Base-by-base conservation (phyloP, 2,329 filamentous ascomycete species). In the Colletotrichum lentis region DNA sequence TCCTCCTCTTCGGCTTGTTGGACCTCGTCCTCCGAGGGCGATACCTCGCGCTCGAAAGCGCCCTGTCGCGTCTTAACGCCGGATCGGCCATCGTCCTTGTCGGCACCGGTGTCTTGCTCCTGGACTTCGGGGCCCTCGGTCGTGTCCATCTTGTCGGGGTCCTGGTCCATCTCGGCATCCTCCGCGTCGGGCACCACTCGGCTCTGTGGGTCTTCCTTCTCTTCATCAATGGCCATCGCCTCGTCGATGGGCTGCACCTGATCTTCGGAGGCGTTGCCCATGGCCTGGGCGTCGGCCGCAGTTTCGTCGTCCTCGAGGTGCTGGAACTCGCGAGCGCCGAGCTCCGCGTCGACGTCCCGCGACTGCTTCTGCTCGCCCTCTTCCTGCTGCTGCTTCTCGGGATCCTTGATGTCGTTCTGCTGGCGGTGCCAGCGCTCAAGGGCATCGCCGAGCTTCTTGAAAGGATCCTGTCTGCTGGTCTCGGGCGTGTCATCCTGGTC, bases 371-470 rank as follows among this genome's bases (percentile, higher is more conserved):
- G 83, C 22, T 84, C 79, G 14, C 85, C 81, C 54, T 88, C 84
- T 22, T 78, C 78, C 61, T 89, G 80, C 44, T 85, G 80, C 57
- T 85, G 80, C 57, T 86, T 80, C 62, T 88, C 82, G 2, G 86
- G 80, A 66, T 91, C 85, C 76, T 86, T 82, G 73, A 99, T 98
- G 70, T 97, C 91, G 54, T 88, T 88, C 74, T 96, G 92, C 75
- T 94, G 92, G 67, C 92, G 88, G 78, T 98, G 94, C 93, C 94
- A 99, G 73, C 91, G 88, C 77, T 98, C 94, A 39, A 99, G 84
- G 6, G 93, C 91, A 80, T 99, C 94, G 24, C 96, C 96, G 37
- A 99, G 87, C 75, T 97, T 96, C 81, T 96, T 96, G 84, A 97
- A 97, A 1, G 94, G 92, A 72, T 96, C 88, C 53, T 83, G 81